Evolutionary conservation across 2,329 filamentous ascomycete species (phyloP), one percentile per base, ranked within the genome.

Genomic region (Pseudogymnoascus destructans): DNA sequence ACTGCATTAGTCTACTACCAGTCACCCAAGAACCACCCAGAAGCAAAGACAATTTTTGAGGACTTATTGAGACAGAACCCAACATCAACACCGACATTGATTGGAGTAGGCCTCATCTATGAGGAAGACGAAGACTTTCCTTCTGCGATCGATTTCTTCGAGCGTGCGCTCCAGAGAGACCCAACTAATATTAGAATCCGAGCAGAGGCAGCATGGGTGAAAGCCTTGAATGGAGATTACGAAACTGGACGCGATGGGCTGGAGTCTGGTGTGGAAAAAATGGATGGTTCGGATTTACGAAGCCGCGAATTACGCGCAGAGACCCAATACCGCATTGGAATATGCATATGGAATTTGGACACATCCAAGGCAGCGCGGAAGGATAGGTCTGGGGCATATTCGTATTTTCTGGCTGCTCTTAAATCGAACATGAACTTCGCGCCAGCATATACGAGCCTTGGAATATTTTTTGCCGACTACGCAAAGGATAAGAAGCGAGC

Each of bases 1-100:
- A 96, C 90, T n/a, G 84, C 91, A 0, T 72, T 97, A 17, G 89
- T 98, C 1, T 87, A 90, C 65, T 89, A 95, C 64, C 91, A 97
- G 68, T 86, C 89, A 0, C 93, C 93, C 0, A 83, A 89, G 61
- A 85, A 97, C 67, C 93, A 98, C 65, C 78, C 84, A 15, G 92
- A 97, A 72, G 91, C 93, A 1, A 92, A 89, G 68, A 72, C 72
- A n/a, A 77, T 96, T 0, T 97, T 98, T 64, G 84, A 95, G 64
- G 80, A 80, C 27, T 87, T 97, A 4, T 77, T 98, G 0, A 75
- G 81, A 54, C 81, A 86, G 23, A 89, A 95, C 59, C 79, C 84
- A 1, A 81, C 80, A 2, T 91, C 87, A 0, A 95, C 90, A 0
- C 74, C 83, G 27, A 91, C 91, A 2, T 75, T 98, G 61, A 87